phyloP scores from a whole-genome alignment of 176 grass and related monocot genomes.

The Puccinellia tenuiflora region DNA sequence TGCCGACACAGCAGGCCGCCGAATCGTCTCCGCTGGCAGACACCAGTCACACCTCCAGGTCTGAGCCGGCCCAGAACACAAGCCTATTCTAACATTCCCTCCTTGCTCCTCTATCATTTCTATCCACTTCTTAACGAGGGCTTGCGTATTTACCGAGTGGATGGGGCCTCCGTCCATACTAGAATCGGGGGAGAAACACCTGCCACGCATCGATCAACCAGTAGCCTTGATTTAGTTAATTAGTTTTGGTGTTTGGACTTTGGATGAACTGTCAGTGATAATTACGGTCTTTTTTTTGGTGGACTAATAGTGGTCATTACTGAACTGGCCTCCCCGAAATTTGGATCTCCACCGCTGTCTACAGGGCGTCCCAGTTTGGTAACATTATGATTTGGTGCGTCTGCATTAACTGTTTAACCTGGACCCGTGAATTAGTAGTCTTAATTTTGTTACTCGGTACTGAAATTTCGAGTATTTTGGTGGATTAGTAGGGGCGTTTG shows the following conservation, averaged over 20 bases:
- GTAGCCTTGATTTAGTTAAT: background rate
- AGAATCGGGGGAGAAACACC: background rate
- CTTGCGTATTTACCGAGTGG: background rate
- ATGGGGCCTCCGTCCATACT: background rate
- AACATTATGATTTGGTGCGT: too few species aligned
- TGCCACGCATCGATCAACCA: background rate
- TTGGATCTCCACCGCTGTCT: background rate
- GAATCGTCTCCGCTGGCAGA: background rate
- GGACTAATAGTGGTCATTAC: background rate
- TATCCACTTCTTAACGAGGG: background rate
- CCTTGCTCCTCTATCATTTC: background rate
- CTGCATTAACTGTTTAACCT: background rate
- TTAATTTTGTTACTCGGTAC: too few species aligned
- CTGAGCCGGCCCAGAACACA: too few species aligned
- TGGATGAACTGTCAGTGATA: background rate
- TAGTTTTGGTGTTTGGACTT: background rate
- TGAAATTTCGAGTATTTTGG: too few species aligned
- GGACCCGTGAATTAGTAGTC: too few species aligned
- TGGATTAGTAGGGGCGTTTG: too few species aligned
- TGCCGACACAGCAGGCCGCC: background rate
- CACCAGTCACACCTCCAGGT: background rate
- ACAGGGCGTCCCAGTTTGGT: background rate
- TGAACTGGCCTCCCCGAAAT: background rate
- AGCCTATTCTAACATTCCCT: too few species aligned
- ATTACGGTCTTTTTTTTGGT: background rate